A percentile compares a stretch with the other conserved stretches of the same genome.
phyloP scores from a whole-genome alignment of 2,329 filamentous ascomycete genomes.

The Colletotrichum euphorbiae region DNA sequence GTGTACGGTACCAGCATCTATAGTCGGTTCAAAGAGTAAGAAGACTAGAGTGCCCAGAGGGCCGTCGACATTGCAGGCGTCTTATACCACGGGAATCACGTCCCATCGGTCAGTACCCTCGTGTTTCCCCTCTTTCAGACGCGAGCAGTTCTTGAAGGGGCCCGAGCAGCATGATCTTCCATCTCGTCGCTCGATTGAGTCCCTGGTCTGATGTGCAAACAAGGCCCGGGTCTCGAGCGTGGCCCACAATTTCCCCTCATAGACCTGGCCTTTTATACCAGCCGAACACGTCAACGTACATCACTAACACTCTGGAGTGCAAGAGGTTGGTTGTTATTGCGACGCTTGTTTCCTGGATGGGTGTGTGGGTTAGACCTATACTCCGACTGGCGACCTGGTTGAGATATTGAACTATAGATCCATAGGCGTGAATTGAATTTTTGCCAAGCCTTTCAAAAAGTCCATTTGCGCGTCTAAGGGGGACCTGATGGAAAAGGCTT shows the following conservation, averaged over 20 bases:
- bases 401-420: neutral
- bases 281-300: neutral
- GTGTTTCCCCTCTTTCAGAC: conserved; percentile 20
- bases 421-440: neutral
- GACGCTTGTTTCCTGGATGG: neutral
- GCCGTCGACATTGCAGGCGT: neutral
- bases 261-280: neutral
- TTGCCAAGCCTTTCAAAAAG: neutral
- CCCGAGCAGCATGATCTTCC: conserved; percentile 12
- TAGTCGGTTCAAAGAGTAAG: neutral
- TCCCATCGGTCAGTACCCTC: neutral
- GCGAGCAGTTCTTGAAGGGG: conserved; percentile 1
- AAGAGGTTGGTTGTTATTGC: neutral
- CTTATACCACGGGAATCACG: conserved; percentile 14
- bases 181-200: conserved; percentile 11
- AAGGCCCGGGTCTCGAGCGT: conserved; percentile 1
- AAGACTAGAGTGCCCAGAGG: too few species aligned
- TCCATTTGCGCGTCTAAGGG: neutral
- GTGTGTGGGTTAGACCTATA: neutral
- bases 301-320: neutral
- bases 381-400: neutral
- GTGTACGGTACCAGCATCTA: neutral
- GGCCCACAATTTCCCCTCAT: conserved; percentile 35
- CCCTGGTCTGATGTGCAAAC: conserved; percentile 22
- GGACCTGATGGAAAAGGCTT: neutral